Evolutionary conservation across 306 rosid genomes (phyloP), one percentile per base, ranked within the genome.

Genomic region (Sophora flavescens): DNA sequence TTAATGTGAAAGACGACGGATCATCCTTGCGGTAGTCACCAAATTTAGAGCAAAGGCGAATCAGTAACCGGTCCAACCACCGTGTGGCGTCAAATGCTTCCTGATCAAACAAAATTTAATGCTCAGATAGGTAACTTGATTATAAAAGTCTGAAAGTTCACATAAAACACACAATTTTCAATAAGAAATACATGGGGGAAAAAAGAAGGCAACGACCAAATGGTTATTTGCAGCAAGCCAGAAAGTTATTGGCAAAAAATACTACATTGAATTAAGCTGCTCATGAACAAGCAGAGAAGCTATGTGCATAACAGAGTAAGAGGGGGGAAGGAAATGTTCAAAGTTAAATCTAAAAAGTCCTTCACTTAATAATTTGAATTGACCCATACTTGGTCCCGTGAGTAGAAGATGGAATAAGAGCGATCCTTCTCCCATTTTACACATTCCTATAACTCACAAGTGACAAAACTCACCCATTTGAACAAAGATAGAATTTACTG

Each of bases 21-120:
- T 93, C 97, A 70, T 93, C 97, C 77, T 93, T 93, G 80, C 93
- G 91, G 61, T 90, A 93, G 68, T 93, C 96, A 64, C 97, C 97
- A 84, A 93, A 93, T 81, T 87, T 89, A 42, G 96, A 87, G 83
- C 96, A 93, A 54, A 93, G 92, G 48, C 94, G 97, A 79, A 93
- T 93, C 14, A 93, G 91, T 70, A 86, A 73, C 60, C 96, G 87
- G 76, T 93, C 97, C 89, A 93, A 87, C 97, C 97, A 93, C 63
- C 97, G 75, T 35, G 91, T 88, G 36, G 96, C 90, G 78, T 93
- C 97, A 80, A 93, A 93, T 14, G 88, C 87, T 68, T 93, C 97
- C 97, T 93, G 83, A 69, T 77, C 70, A 61, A 78, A 78, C 50
- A 22, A 54, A 77, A 74, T 26, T 33, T 16, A 17, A 75, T 7